Percentiles rank a stretch among this genome's conserved stretches.
Conservation (phyloP, 805 yeast species). For the Wickerhamiella occidentalis region DNA sequence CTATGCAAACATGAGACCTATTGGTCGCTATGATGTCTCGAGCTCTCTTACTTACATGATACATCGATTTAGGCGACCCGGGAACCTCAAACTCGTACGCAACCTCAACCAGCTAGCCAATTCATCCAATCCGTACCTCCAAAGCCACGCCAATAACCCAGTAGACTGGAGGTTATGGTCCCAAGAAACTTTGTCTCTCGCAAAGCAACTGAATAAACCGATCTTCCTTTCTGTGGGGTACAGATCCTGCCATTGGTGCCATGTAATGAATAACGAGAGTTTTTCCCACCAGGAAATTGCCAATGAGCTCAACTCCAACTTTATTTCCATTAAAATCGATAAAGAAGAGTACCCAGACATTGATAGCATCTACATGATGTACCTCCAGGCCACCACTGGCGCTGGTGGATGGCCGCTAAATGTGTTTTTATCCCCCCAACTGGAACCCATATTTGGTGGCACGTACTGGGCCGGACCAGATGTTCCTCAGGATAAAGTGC, state of each 20-base stretch:
- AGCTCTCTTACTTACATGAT: no score
- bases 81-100: no score
- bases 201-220: constrained; percentile 26
- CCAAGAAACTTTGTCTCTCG: constrained; percentile 24
- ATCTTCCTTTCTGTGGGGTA: constrained; percentile 30
- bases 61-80: no score
- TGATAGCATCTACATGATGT: constrained; percentile 31
- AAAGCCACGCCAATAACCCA: constrained; percentile 24
- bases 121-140: constrained; percentile 22
- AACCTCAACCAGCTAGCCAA: constrained; percentile 9
- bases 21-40: no score
- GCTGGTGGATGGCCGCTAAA: constrained; percentile 33
- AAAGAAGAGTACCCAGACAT: constrained; percentile 32
- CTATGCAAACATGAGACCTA: no score
- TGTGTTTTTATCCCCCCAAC: constrained; percentile 28
- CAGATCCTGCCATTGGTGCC: constrained; percentile 32
- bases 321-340: constrained; percentile 30
- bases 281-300: constrained; percentile 25
- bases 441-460: constrained; percentile 31
- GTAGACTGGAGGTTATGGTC: constrained; percentile 32
- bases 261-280: constrained; percentile 29
- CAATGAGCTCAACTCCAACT: constrained; percentile 23
- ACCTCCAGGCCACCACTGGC: constrained; percentile 29
- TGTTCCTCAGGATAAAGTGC: constrained; percentile 12
- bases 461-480: constrained; percentile 31